Conservation (phyloP, 2,329 filamentous ascomycete species). For the Apiospora aurea region DNA sequence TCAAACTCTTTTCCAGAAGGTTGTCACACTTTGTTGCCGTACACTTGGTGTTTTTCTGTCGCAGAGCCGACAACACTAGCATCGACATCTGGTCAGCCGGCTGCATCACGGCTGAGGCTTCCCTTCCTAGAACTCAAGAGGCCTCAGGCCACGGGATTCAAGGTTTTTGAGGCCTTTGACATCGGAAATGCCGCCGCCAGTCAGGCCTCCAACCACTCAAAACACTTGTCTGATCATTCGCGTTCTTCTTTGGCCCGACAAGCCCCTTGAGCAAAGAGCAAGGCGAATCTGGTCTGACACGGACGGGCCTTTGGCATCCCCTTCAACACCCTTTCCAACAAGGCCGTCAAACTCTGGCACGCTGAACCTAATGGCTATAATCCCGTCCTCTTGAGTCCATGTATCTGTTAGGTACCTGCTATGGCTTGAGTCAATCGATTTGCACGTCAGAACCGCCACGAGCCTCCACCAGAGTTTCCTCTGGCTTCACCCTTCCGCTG, state of each 20-base stretch:
- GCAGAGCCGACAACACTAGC: no score
- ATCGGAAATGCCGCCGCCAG: not conserved
- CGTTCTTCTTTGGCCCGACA: slow-evolving; percentile 48
- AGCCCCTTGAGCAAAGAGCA: not conserved
- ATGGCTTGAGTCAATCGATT: no score
- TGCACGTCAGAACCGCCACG: no score
- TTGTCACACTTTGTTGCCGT: slow-evolving; percentile 97
- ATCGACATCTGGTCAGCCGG: slow-evolving; percentile 99
- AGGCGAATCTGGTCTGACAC: slow-evolving; percentile 93
- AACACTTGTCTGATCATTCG: slow-evolving; percentile 26
- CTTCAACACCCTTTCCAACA: slow-evolving; percentile 97
- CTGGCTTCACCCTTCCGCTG: no score
- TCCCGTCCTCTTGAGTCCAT: no score
- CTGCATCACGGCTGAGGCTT: slow-evolving; percentile 66
- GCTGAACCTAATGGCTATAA: slow-evolving; percentile 48
- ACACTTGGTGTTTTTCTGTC: no score
- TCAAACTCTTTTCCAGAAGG: slow-evolving; percentile 99
- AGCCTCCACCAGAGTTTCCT: no score
- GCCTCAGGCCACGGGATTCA: no score
- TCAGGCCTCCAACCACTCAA: not conserved
- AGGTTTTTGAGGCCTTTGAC: not conserved
- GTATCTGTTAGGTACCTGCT: no score
- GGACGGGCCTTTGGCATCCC: slow-evolving; percentile 93
- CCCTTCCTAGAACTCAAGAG: no score
- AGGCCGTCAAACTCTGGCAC: slow-evolving; percentile 98